These are phyloP conservation scores for Globisporangium megalacanthum DNA, from an alignment of 352 stramenopile species.

Conservation along the genomic window DNA sequence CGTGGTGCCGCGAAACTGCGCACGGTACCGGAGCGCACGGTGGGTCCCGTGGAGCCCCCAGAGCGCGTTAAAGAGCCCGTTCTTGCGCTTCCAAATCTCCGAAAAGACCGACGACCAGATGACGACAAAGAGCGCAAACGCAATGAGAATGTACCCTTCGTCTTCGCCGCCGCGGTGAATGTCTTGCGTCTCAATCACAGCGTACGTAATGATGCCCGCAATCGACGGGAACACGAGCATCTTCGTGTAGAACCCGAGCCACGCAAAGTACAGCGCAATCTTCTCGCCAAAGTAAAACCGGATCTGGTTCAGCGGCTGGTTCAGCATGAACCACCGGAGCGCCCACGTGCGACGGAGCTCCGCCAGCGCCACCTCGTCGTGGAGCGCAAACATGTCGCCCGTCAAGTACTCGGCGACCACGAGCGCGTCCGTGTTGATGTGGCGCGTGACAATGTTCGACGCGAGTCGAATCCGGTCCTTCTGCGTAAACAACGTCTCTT, in stretches of 20 bases:
- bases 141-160: slow-evolving; percentile 67
- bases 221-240: slow-evolving; percentile 83
- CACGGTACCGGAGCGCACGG: slow-evolving; percentile 61
- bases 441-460: slow-evolving; percentile 59
- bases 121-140: slow-evolving; percentile 80
- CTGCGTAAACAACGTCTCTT: slow-evolving; percentile 75
- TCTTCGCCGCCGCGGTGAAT: slow-evolving; percentile 31
- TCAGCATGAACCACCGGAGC: slow-evolving; percentile 63
- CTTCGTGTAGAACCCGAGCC: slow-evolving; percentile 92
- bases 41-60: slow-evolving; percentile 83
- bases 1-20: slow-evolving; percentile 81
- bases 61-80: slow-evolving; percentile 71
- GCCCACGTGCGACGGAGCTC: slow-evolving; percentile 77
- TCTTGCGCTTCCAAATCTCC: slow-evolving; percentile 87
- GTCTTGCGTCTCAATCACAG: slow-evolving; percentile 42
- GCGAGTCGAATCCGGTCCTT: slow-evolving; percentile 78
- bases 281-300: slow-evolving; percentile 90
- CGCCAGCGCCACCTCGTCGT: slow-evolving; percentile 62
- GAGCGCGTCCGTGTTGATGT: slow-evolving; percentile 73
- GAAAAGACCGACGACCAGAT: slow-evolving; percentile 86
- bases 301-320: slow-evolving; percentile 85
- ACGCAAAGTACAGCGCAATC: slow-evolving; percentile 90
- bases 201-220: slow-evolving; percentile 73
- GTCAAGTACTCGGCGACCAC: slow-evolving; percentile 46
- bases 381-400: slow-evolving; percentile 83